Percentiles rank a stretch among this genome's conserved stretches.
Evolutionary conservation across 225 moss, liverwort and hornwort species (phyloP).

Genomic region (Rhytidiadelphus loreus): DNA sequence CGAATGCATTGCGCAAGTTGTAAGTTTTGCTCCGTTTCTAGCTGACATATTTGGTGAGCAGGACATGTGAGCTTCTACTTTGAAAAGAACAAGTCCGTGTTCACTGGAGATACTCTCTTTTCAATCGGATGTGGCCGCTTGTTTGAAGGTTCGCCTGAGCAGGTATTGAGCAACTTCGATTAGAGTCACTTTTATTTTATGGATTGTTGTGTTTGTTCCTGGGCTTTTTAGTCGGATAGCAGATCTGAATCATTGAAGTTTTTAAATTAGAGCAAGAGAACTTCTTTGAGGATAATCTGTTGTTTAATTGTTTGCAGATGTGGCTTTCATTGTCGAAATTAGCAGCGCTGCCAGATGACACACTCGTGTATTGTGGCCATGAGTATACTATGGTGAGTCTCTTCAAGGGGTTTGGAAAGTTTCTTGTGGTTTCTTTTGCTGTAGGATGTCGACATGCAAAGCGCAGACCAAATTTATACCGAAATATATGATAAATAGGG

Average conservation of each 20-base stretch:
- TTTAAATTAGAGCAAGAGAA: not conserved
- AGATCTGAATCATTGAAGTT: not conserved
- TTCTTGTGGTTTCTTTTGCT: not conserved
- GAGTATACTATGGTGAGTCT: slow-evolving; percentile 73
- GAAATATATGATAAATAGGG: not conserved
- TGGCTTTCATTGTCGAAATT: slow-evolving; percentile 75
- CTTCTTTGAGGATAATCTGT: not conserved
- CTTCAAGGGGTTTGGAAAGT: not conserved
- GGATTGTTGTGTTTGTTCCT: not conserved
- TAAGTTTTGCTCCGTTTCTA: not conserved
- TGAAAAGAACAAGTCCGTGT: slow-evolving; percentile 65
- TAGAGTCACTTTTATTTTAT: not conserved
- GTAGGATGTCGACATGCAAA: not conserved
- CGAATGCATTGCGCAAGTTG: not conserved
- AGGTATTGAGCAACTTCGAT: slow-evolving; percentile 37
- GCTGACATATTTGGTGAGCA: slow-evolving; percentile 12
- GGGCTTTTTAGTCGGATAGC: not conserved
- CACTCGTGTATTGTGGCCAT: slow-evolving; percentile 76
- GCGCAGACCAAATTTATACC: not conserved
- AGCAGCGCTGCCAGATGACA: slow-evolving; percentile 72
- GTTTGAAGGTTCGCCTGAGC: slow-evolving; percentile 91
- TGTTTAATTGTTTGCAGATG: slow-evolving; percentile 44
- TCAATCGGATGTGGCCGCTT: slow-evolving; percentile 91
- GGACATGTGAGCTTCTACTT: slow-evolving; percentile 95
- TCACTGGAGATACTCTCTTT: slow-evolving; percentile 96